These are phyloP conservation scores for Leccinum ochraceum DNA, from an alignment of 768 basidiomycete genomes.

Conservation along the genomic window DNA sequence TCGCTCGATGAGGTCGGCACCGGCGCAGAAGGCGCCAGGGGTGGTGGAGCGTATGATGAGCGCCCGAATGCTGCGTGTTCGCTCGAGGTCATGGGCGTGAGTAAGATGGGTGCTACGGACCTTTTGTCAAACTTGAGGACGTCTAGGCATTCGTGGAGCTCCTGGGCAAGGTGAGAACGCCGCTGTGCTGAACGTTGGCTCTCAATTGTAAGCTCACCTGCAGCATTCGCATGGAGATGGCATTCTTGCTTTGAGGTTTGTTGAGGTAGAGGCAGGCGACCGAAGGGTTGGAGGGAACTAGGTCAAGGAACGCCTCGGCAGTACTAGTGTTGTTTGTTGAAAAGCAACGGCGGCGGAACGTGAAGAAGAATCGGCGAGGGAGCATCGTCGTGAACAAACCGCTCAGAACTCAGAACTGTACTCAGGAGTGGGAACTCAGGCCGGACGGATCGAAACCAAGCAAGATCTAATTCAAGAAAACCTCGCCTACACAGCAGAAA, in stretches of 20 bases:
- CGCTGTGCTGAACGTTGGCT: not conserved
- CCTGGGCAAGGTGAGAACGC: constrained; percentile 41
- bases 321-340: constrained; percentile 17
- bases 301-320: constrained; percentile 49
- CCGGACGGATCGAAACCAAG: not conserved
- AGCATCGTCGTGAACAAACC: constrained; percentile 10
- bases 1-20: constrained; percentile 86
- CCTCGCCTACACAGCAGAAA: constrained; percentile 1
- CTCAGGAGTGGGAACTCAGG: not conserved
- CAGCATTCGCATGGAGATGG: constrained; percentile 75
- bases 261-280: constrained; percentile 77
- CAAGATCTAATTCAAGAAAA: constrained; percentile 2
- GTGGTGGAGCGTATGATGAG: constrained; percentile 83
- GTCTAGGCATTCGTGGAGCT: constrained; percentile 70
- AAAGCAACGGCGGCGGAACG: constrained; percentile 12
- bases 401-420: not conserved
- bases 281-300: constrained; percentile 56
- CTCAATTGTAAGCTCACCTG: constrained; percentile 43
- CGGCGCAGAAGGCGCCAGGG: constrained; percentile 84
- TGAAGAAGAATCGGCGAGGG: not conserved
- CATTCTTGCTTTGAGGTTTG: constrained; percentile 82
- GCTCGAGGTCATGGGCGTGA: not conserved
- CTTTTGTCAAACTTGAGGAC: constrained; percentile 65
- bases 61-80: constrained; percentile 58
- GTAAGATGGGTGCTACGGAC: constrained; percentile 35